These are phyloP conservation scores for Pythium volutum DNA, from an alignment of 352 stramenopile species.

Conservation along the genomic window DNA sequence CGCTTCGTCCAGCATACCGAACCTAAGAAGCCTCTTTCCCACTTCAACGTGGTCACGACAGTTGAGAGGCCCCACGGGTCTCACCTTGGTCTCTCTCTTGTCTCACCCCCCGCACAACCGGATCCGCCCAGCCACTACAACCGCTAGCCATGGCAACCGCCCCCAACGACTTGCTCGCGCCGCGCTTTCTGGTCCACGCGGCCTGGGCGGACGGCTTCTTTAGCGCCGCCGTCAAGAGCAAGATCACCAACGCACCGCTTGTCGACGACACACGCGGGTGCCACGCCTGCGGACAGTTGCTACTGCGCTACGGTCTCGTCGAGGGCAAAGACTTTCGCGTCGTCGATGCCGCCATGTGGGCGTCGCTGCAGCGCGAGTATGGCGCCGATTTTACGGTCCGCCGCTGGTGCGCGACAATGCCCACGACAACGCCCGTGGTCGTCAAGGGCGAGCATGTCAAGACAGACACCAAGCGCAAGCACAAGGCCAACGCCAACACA, in stretches of 20 bases:
- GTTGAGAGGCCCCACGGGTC: too few species aligned
- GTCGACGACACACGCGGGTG: slow-evolving; percentile 24
- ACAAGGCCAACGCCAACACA: background rate
- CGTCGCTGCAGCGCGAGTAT: background rate
- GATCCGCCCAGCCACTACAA: too few species aligned
- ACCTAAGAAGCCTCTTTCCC: too few species aligned
- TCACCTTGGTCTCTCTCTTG: too few species aligned
- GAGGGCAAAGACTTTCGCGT: slow-evolving; percentile 27
- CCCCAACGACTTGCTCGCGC: background rate
- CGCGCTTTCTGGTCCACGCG: slow-evolving; percentile 17
- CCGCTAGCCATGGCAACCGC: too few species aligned
- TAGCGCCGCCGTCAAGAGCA: background rate
- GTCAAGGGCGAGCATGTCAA: slow-evolving; percentile 4
- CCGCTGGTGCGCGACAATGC: background rate
- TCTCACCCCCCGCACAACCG: too few species aligned
- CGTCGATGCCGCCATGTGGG: slow-evolving; percentile 6
- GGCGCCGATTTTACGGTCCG: slow-evolving; percentile 4
- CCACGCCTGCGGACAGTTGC: slow-evolving; percentile 14
- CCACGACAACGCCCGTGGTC: too few species aligned
- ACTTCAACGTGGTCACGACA: too few species aligned
- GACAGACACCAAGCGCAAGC: background rate
- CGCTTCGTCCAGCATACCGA: too few species aligned
- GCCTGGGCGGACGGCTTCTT: slow-evolving; percentile 26
- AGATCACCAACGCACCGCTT: slow-evolving; percentile 22
- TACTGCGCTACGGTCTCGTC: slow-evolving; percentile 21